Evolutionary conservation across 257 asterid species (phyloP).

Genomic region (Solanum virginianum): DNA sequence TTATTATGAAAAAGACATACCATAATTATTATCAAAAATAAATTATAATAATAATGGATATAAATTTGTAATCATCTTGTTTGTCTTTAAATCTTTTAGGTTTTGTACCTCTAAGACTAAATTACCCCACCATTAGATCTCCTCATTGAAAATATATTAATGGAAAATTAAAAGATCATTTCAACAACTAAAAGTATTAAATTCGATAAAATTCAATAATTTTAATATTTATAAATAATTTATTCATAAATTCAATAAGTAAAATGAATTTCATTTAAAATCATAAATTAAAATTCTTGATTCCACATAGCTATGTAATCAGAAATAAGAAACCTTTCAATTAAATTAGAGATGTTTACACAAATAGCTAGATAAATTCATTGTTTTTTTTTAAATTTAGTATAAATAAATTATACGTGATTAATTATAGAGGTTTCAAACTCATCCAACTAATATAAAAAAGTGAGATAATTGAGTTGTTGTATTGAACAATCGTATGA

Average conservation of each 20-base stretch:
- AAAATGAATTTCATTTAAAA: neutral
- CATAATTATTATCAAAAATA: neutral
- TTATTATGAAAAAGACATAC: neutral
- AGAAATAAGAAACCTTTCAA: neutral
- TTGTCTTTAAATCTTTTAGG: neutral
- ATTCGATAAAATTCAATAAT: neutral
- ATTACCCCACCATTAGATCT: neutral
- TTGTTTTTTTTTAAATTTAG: neutral
- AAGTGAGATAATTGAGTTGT: no score
- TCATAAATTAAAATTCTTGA: neutral
- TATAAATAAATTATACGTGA: neutral
- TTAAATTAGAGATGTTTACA: neutral
- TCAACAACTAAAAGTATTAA: neutral
- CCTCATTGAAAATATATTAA: neutral
- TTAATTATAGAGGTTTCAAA: neutral
- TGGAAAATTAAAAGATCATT: neutral
- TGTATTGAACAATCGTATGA: no score
- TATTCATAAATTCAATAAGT: neutral
- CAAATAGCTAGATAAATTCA: neutral
- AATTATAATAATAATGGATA: neutral
- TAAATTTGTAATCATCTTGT: neutral
- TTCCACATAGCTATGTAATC: neutral
- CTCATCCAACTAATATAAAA: neutral
- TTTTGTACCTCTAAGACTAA: neutral
- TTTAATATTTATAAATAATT: neutral